Evolutionary conservation across 2,329 filamentous ascomycete genomes (phyloP), one percentile per base, ranked within the genome.

Genomic region (Talaromyces amestolkiae): DNA sequence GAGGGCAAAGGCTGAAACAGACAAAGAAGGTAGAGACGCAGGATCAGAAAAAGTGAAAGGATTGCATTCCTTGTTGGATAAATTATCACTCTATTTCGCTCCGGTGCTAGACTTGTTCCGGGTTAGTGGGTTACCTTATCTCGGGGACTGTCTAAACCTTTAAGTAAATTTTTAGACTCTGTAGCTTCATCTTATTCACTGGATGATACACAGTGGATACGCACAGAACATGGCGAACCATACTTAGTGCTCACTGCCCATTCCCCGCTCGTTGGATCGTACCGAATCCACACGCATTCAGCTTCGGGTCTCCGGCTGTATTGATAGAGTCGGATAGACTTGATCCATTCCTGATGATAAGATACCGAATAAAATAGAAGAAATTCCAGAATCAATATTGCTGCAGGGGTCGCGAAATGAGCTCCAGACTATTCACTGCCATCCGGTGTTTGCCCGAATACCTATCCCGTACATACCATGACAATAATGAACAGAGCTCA

Each of bases 401-500:
- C 51, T 35, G 51, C 51, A 54, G 51, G 51, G 51, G 51, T 54
- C n/a, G 51, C n/a, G 31, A 54, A 54, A 53, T 33, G 27, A 53
- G 49, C 49, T 27, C 17, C 31, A 33, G 31, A 54, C 51, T 54
- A 54, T 19, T 54, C 47, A 31, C 33, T 58, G 53, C 35, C 19
- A 39, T 37, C 53, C 53, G 33, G 35, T 13, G 53, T 11, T 31
- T 27, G 47, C 22, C 22, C 47, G 15, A 51, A 11, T 43, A 22
- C 22, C 22, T 22, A 58, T 58, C 8, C 56, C 37, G 22, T 35
- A 58, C 24, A 6, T 22, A 35, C 17, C 3, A 33, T 13, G 17
- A 35, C 24, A 33, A 19, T 19, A 37, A 35, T 4, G 11, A 47
- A 47, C n/a, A 33, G 27, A 51, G 47, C 47, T 53, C 51, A 35